Evolutionary conservation across 176 grass and related monocot species (phyloP).

Genomic region (Otatea glauca): DNA sequence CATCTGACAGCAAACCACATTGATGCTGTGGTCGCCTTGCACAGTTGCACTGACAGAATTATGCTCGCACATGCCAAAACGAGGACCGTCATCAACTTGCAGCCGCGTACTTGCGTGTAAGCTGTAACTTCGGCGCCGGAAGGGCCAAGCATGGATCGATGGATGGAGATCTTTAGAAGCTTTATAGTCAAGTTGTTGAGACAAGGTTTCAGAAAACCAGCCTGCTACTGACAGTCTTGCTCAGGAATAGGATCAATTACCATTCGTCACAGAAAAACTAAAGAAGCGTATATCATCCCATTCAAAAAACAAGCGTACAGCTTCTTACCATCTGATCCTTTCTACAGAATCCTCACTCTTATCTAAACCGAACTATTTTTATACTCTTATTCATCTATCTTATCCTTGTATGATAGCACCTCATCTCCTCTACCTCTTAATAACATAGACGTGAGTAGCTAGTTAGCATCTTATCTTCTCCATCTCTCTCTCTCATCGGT

Average conservation of each 20-base stretch:
- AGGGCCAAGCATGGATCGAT: background rate
- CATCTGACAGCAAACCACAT: background rate
- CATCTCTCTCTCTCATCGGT: too few relatives aligned
- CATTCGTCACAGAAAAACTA: too few relatives aligned
- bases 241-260: background rate
- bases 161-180: slow-evolving; percentile 9
- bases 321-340: too few relatives aligned
- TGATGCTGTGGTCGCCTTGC: slow-evolving; percentile 7
- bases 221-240: slow-evolving; percentile 31
- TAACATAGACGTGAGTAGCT: too few relatives aligned
- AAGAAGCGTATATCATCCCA: too few relatives aligned
- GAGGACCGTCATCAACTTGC: slow-evolving; percentile 7
- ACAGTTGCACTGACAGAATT: background rate
- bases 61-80: slow-evolving; percentile 12
- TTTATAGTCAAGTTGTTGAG: background rate
- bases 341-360: too few relatives aligned
- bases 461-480: too few relatives aligned
- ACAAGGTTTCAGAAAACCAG: slow-evolving; percentile 12
- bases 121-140: background rate
- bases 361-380: too few relatives aligned
- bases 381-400: too few relatives aligned
- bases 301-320: too few relatives aligned
- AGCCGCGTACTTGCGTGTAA: slow-evolving; percentile 13
- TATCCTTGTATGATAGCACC: too few relatives aligned
- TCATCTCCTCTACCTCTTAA: too few relatives aligned